phyloP scores from a whole-genome alignment of 768 basidiomycete species.

The Terana coerulea region DNA sequence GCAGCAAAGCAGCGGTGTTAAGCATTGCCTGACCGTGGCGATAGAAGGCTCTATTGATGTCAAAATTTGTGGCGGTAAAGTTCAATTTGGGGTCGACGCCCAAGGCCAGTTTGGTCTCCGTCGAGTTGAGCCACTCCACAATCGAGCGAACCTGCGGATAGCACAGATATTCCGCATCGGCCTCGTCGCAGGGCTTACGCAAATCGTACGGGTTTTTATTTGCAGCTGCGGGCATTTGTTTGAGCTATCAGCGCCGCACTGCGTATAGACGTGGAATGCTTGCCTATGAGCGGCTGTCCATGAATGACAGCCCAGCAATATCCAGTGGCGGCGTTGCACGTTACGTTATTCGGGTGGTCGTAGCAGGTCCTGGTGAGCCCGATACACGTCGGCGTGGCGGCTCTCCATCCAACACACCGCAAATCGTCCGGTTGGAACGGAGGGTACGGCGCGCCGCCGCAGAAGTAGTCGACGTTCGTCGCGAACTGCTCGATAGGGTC shows the following conservation, averaged over 20 bases:
- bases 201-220: constrained; percentile 54
- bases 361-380: constrained; percentile 71
- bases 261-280: constrained; percentile 26
- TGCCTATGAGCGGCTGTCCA: constrained; percentile 47
- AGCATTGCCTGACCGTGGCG: constrained; percentile 45
- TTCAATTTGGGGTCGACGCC: constrained; percentile 31
- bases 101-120: constrained; percentile 41
- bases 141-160: constrained; percentile 45
- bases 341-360: constrained; percentile 49
- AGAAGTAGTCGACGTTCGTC: constrained; percentile 22
- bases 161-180: constrained; percentile 27
- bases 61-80: constrained; percentile 31
- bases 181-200: constrained; percentile 40
- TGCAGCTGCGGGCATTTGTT: no score
- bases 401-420: constrained; percentile 57
- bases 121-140: constrained; percentile 47
- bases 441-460: constrained; percentile 18
- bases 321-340: constrained; percentile 61
- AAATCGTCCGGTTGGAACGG: constrained; percentile 45
- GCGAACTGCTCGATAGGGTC: constrained; percentile 32
- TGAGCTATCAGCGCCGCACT: constrained; percentile 1
- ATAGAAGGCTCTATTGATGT: constrained; percentile 44
- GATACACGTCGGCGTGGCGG: constrained; percentile 73
- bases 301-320: constrained; percentile 54
- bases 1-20: constrained; percentile 40